phyloP scores from a whole-genome alignment of 2,329 filamentous ascomycete genomes.

The Epicoccum sorghinum region DNA sequence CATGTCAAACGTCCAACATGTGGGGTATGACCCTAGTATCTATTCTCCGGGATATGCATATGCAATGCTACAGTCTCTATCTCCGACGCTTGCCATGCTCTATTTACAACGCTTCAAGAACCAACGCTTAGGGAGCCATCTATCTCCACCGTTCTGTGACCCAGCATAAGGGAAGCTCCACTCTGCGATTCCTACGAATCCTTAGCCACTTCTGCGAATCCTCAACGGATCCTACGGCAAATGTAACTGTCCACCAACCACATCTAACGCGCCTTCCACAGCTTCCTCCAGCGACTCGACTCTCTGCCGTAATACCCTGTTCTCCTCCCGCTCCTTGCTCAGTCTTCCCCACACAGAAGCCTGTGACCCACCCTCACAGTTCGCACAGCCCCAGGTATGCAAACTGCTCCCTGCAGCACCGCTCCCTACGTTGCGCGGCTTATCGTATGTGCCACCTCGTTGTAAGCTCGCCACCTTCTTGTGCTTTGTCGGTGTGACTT shows the following conservation, averaged over 20 bases:
- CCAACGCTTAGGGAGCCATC: no score
- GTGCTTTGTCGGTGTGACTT: slow-evolving; percentile 37
- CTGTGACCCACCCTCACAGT: slow-evolving; percentile 47
- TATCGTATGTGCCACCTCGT: slow-evolving; percentile 44
- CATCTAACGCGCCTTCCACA: slow-evolving; percentile 62
- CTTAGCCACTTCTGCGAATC: no score
- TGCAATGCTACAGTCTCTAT: no score
- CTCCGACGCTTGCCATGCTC: no score
- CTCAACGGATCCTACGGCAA: background rate
- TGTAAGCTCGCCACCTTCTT: slow-evolving; percentile 41
- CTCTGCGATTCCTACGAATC: no score
- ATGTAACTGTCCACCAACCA: slow-evolving; percentile 51
- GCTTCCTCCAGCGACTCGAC: slow-evolving; percentile 61
- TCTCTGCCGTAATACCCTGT: slow-evolving; percentile 57
- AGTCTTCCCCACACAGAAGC: slow-evolving; percentile 58
- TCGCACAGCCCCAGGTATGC: slow-evolving; percentile 41
- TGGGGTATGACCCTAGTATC: no score
- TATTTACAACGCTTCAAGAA: no score
- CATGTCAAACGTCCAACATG: no score
- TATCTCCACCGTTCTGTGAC: no score
- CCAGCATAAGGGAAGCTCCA: no score
- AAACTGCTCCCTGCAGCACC: slow-evolving; percentile 34
- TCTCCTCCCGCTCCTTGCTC: slow-evolving; percentile 62
- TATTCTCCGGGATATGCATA: no score
- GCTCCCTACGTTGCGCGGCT: slow-evolving; percentile 44